Percentiles rank a stretch among this genome's conserved stretches.
Conservation (phyloP, 2,329 filamentous ascomycete species). For the Alternaria brassicae region DNA sequence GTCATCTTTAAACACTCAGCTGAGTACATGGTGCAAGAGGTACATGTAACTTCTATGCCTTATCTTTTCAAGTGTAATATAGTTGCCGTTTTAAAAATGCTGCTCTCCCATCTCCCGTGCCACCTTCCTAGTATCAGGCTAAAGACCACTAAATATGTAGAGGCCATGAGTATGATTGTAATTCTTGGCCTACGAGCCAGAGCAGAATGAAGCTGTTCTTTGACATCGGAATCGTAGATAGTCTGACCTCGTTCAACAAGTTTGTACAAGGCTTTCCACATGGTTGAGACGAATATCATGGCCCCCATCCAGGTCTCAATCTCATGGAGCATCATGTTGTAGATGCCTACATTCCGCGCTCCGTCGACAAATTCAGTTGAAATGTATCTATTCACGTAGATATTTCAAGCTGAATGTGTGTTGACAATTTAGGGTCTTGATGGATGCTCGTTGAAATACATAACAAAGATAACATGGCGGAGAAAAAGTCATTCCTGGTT, state of each 20-base stretch:
- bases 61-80: not conserved
- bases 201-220: not conserved
- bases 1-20: not conserved
- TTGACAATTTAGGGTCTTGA: not conserved
- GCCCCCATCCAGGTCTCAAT: not conserved
- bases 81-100: not conserved
- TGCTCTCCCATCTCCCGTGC: not conserved
- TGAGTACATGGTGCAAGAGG: not conserved
- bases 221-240: not conserved
- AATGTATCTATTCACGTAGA: not conserved
- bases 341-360: not conserved
- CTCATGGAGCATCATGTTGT: not conserved
- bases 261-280: not conserved
- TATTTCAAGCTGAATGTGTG: not conserved
- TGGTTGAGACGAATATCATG: not conserved
- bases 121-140: too few relatives aligned
- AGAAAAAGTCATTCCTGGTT: not conserved
- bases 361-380: not conserved
- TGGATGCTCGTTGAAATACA: not conserved
- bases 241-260: not conserved
- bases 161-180: not conserved
- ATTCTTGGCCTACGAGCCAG: not conserved
- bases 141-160: not conserved
- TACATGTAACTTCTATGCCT: not conserved
- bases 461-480: not conserved